Base-by-base conservation (phyloP, 805 yeast genomes). In the Candida stauntonica region DNA sequence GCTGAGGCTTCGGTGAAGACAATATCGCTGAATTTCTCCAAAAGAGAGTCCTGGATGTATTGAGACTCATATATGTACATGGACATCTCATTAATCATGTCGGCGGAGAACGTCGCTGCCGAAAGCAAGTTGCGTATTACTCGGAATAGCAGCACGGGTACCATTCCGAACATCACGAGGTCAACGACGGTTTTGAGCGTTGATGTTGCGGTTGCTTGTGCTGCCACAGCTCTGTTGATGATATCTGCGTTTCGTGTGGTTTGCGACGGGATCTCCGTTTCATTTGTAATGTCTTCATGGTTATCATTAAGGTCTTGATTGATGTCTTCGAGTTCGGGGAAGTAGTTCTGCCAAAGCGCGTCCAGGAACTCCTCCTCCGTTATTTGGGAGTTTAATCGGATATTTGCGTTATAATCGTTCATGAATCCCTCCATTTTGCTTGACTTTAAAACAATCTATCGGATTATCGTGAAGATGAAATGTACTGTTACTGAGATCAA, bases 41-140 rank as follows among this genome's bases (percentile, higher is more conserved):
- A 21, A 8, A 48, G 17, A 5, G 48, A 39, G 14, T 36, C 26
- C 8, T 29, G 12, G 13, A 23, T 31, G 29, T 16, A 29, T 15
- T 28, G 29, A 12, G 35, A 29, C 23, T 42, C 39, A 15, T n/a
- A 24, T 16, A 26, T 19, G 35, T 32, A 39, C 26, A 18, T 15
- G 3, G 33, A 12, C 2, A 50, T 31, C 17, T 50, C 54, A 3
- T 36, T 43, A 14, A 45, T 27, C 11, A 50, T 50, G 17, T 50
- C 51, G 1, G 32, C 33, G 3, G 51, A 43, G 35, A 45, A 50
- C 4, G 51, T 33, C 1, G 51, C 45, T 2, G 38, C 39, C 1
- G 49, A 46, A 9, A 50, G 17, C 17, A 50, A 17, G 13, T 31
- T 41, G 18, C 38, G 37, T 1, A 42, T 2, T 7, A 46, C 14